Percentiles rank a stretch among this genome's conserved stretches.
Conservation (phyloP, 257 asterid genomes). For the Solanum rostratum region DNA sequence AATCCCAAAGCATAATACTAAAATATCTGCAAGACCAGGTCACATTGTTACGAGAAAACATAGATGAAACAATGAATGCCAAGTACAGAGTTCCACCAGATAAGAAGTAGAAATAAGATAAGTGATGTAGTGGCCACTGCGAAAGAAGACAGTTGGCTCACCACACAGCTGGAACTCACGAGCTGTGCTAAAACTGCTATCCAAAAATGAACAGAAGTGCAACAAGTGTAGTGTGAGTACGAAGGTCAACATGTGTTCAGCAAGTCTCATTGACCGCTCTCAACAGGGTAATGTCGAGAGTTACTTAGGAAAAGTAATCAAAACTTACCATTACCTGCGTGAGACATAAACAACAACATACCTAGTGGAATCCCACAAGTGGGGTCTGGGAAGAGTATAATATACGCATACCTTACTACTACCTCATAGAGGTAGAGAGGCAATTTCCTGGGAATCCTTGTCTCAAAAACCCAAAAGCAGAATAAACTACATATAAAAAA, state of each 20-base stretch:
- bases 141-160: not conserved
- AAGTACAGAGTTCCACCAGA: not conserved
- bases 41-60: not conserved
- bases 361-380: too few species aligned
- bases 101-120: not conserved
- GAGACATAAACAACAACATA: not conserved
- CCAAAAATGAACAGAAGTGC: not conserved
- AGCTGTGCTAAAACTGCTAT: not conserved
- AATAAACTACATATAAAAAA: too few species aligned
- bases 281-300: not conserved
- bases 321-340: not conserved
- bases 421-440: too few species aligned
- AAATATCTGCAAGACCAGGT: not conserved
- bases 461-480: too few species aligned
- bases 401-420: too few species aligned
- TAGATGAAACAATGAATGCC: not conserved
- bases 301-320: not conserved
- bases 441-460: too few species aligned
- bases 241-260: not conserved
- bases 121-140: not conserved
- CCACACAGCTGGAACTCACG: not conserved
- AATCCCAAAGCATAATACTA: not conserved
- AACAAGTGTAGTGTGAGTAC: not conserved
- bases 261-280: not conserved
- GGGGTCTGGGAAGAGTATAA: too few species aligned